Evolutionary conservation across 495 filamentous ascomycete species (phyloP), one percentile per base, ranked within the genome.

Genomic region (Penicillium coprophilum): DNA sequence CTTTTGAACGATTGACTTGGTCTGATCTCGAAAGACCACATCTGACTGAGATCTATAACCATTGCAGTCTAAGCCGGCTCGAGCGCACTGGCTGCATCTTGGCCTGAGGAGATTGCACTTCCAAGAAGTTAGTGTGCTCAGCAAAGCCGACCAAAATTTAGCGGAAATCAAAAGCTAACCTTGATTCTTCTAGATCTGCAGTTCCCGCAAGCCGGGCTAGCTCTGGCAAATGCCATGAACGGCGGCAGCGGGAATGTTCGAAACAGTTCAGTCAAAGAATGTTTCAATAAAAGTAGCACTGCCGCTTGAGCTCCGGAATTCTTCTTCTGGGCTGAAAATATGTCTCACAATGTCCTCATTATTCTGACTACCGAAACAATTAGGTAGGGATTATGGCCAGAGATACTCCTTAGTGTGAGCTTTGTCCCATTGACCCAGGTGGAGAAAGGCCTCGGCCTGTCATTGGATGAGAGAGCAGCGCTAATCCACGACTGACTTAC

Each of bases 141-240:
- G 31, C 8, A 17, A 27, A 1, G 28, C 13, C 7, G 6, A 31
- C 13, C 12, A 17, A 1, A 36, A 5, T 36, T 15, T n/a, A 2
- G 15, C 7, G 13, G 13, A 36, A 15, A 13, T 28, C 3, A 9
- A 6, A 10, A 27, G 13, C 44, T 6, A 31, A 46, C 44, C 23
- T 46, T 46, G 24, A 46, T 46, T 28, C 44, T 17, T 13, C 44
- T 27, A 9, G 44, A 46, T 7, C 44, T 46, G 27, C 44, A 46
- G n/a, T 46, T 46, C 44, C 44, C 44, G 11, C 44, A 46, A n/a
- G 27, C 44, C 10, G 44, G 44, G n/a, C 44, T 46, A 46, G 44
- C 44, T 46, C 44, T 46, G 23, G 2, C 15, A 8, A 13, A 24
- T 17, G 12, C 23, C 44, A 46, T 46, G 21, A 6, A 4, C 6